phyloP scores from a whole-genome alignment of 2,329 filamentous ascomycete genomes.

The Pseudogymnoascus destructans region DNA sequence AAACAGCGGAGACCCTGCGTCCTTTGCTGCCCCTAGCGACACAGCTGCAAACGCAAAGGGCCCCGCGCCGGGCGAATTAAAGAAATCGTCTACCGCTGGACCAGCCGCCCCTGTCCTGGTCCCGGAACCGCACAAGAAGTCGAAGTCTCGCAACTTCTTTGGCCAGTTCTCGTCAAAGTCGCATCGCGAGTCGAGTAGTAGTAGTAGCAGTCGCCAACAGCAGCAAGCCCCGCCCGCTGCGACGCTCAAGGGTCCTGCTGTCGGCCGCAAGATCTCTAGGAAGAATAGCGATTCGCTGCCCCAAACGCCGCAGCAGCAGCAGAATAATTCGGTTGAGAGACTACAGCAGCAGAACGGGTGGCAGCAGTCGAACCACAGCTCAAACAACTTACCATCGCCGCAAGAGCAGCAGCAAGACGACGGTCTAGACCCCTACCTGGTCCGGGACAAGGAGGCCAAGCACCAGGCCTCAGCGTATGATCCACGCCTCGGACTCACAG shows the following conservation, averaged over 20 bases:
- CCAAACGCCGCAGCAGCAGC: conserved; percentile 30
- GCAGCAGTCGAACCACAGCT: conserved; percentile 25
- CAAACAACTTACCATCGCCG: conserved; percentile 22
- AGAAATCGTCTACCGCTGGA: background rate
- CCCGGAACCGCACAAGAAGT: background rate
- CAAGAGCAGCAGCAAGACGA: conserved; percentile 21
- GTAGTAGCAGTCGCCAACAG: background rate
- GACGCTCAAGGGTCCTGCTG: conserved; percentile 30
- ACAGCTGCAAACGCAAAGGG: conserved; percentile 22
- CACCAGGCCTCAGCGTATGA: conserved; percentile 8
- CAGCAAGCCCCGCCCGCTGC: conserved; percentile 15
- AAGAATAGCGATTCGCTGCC: conserved; percentile 37
- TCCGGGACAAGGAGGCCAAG: conserved; percentile 17
- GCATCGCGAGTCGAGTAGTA: background rate
- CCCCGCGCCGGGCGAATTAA: conserved; percentile 9
- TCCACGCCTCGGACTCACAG: conserved; percentile 11
- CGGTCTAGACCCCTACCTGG: conserved; percentile 22
- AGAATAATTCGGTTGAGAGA: conserved; percentile 28
- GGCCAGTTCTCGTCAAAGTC: background rate
- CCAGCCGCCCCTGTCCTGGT: background rate
- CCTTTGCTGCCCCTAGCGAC: conserved; percentile 12
- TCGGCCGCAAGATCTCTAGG: conserved; percentile 44
- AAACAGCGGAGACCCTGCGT: background rate
- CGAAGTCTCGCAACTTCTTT: conserved; percentile 6
- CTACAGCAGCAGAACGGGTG: conserved; percentile 27